Evolutionary conservation across 805 yeast genomes (phyloP), one percentile per base, ranked within the genome.

Genomic region (Ogataea nonfermentans): DNA sequence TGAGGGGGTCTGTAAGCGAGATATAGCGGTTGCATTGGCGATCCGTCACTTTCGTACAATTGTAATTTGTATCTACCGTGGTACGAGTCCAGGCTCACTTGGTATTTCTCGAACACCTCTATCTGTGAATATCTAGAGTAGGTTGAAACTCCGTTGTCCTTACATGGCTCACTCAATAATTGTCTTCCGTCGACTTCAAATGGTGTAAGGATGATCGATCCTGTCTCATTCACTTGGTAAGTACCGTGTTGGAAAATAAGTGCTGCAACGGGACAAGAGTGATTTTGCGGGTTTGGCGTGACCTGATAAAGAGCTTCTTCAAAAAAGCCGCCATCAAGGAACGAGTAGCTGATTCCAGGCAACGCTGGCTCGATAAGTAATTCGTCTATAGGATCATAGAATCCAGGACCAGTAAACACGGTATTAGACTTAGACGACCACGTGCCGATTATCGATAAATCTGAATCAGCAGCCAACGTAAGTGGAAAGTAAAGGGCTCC

Each of bases 371-470:
- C 99, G 46, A 89, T 86, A 42, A 93, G 68, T 12, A 91, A 75
- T 63, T 93, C 99, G 59, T 91, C 96, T 20, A 89, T 84, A 2
- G 99, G 99, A 62, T 93, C 98, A 61, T 78, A 93, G 59, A 93
- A 93, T 2, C 90, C 84, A 6, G 98, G 96, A 0, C 99, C 99
- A 1, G 99, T 93, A 68, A 91, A 82, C 6, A 93, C 99, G 9
- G 95, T 80, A 61, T 85, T 86, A 9, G 97, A 81, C 63, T 93
- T 93, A 12, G 97, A 83, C 1, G 90, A 65, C 99, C 99, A 93
- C 0, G 99, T 93, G 6, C 99, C 99, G 29, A 70, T 85, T 32
- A 87, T 38, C 2, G 59, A 24, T n/a, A 29, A 29, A 22, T 28
- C 24, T 27, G 35, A 3, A 12, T 40, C 44, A 19, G 28, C 44